Evolutionary conservation across 108 stramenopile species (phyloP), one percentile per base, ranked within the genome.

Genomic region (Skeletonema potamos): DNA sequence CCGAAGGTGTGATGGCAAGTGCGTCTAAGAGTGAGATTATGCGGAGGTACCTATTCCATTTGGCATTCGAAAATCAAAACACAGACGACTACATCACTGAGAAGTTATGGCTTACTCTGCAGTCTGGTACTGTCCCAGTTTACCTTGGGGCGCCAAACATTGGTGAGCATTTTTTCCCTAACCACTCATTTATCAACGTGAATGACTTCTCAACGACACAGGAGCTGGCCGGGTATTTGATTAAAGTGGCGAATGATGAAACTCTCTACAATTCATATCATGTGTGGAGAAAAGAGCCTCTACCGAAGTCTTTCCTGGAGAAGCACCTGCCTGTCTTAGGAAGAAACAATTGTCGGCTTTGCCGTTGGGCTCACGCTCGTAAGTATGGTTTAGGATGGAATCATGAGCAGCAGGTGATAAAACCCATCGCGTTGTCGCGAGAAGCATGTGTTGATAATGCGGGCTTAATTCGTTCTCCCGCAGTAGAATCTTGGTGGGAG

Each of bases 11-110:
- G 13, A 55, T 72, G 34, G 44, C 74, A 63, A 9, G 34, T 5
- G 9, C 1, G 34, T 34, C 34, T 34, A 90, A 89, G 58, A 58
- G 54, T 12, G 58, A 55, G 4, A 36, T 91, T 4, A 74, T 86
- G 77, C 69, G 74, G 43, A 79, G 83, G 41, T 85, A 89, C 59
- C 64, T 81, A 1, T 82, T 94, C 43, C 79, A 86, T 62, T 70
- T 94, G 48, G 85, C 85, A 17, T 87, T 87, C 37, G 92, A 94
- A 36, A 69, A 71, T 30, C 33, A 66, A 17, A 69, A 48, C 6
- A 71, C 73, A 24, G 81, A 88, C 37, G 89, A 94, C 68, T 83
- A 91, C 62, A 83, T 94, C 33, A 89, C 92, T 6, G 81, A 86
- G 24, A 78, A 84, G 43, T 56, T 88, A 4, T 94, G 88, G 88